phyloP scores from a whole-genome alignment of 768 basidiomycete genomes.

The Tylopilus rubrobrunneus region DNA sequence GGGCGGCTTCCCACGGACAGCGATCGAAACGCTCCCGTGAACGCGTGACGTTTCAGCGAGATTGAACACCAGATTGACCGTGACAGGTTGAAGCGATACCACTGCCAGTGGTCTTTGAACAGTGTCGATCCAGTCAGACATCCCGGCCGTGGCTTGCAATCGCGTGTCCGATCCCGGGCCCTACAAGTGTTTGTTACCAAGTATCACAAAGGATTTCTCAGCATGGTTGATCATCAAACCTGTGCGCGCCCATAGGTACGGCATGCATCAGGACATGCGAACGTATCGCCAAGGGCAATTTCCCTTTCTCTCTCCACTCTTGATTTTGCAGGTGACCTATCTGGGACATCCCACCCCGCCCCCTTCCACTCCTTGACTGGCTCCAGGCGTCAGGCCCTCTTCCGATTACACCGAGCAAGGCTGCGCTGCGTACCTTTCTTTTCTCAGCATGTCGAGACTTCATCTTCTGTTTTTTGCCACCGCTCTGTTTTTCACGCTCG shows the following conservation, averaged over 20 bases:
- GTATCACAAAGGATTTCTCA: neutral
- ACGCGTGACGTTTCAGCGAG: neutral
- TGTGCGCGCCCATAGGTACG: neutral
- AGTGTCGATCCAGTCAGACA: too few species aligned
- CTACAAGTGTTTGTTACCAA: neutral
- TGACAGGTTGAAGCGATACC: neutral
- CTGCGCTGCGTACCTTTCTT: neutral
- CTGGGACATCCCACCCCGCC: neutral
- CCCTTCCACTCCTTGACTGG: conserved; percentile 9
- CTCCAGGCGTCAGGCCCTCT: neutral
- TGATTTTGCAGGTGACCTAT: neutral
- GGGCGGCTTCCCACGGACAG: neutral
- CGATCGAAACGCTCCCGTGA: neutral
- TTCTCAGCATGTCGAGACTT: conserved; percentile 8
- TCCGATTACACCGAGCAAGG: neutral
- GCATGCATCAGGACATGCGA: conserved; percentile 1
- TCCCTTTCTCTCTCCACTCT: neutral
- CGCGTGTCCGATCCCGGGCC: neutral
- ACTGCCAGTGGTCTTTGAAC: too few species aligned
- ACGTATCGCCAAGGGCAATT: neutral
- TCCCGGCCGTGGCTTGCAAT: neutral
- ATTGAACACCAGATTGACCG: too few species aligned
- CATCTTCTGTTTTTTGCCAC: neutral
- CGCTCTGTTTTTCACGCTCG: conserved; percentile 1
- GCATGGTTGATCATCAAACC: conserved; percentile 3